Conservation (phyloP, 2,329 filamentous ascomycete species). For the Sarocladium strictum region DNA sequence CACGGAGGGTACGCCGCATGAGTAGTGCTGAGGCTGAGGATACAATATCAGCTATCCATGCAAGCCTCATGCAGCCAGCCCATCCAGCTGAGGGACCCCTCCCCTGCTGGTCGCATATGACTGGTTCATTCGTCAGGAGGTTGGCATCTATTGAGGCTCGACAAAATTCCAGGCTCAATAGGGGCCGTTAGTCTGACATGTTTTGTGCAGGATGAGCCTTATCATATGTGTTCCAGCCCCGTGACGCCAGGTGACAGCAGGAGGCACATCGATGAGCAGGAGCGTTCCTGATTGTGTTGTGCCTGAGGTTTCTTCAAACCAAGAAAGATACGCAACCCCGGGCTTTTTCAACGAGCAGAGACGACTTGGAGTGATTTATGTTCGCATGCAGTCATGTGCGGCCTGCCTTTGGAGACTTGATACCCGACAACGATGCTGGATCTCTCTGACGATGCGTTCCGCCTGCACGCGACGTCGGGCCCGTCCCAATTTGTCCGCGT, state of each 20-base stretch:
- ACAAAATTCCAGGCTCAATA: neutral
- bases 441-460: neutral
- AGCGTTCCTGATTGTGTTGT: no score
- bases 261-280: neutral
- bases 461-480: neutral
- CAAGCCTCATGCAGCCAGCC: neutral
- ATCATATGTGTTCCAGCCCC: neutral
- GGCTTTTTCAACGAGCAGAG: neutral
- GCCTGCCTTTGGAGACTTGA: neutral
- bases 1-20: no score
- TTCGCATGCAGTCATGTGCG: neutral
- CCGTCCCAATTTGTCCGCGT: neutral
- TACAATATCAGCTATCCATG: neutral
- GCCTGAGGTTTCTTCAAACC: no score
- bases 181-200: neutral
- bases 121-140: neutral
- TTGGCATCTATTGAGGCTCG: neutral
- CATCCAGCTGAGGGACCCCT: neutral
- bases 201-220: neutral
- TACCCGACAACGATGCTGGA: neutral
- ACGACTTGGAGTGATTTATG: neutral
- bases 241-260: neutral
- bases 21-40: neutral
- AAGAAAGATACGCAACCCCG: neutral
- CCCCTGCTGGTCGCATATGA: neutral